Base-by-base conservation (phyloP, 2,329 filamentous ascomycete species). In the Pseudohalonectria lignicola region DNA sequence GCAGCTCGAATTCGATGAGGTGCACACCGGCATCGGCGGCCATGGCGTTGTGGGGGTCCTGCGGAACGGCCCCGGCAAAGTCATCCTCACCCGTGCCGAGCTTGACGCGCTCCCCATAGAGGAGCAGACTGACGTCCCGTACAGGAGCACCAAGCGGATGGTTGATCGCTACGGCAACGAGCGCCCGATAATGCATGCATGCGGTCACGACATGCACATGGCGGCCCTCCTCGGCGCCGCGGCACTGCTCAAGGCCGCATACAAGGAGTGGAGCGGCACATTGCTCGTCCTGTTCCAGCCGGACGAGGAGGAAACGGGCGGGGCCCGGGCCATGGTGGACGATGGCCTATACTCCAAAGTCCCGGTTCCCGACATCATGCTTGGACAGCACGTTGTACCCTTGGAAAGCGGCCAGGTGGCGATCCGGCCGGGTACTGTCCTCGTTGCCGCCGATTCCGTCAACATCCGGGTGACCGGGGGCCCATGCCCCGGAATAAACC, bases 161-260 rank as follows among this genome's bases (percentile, higher is more conserved):
- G 57, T 55, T 21, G 64, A 68, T 45, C 39, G 52, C 2, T 62
- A 70, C 8, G 71, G 71, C 0, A 50, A 60, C 1, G 57, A 64
- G 40, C 67, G 67, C 36, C 69, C 71, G 0, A 69, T 77, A 0
- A 82, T 82, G 76, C 79, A 82, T 52, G 76, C 76, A 16, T 82
- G 77, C 50, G 78, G 78, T 0, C 77, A 82, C 47, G 76, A 80
- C 46, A 72, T 79, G 59, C 76, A 82, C 49, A 70, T 80, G 16
- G 64, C 72, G 0, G 57, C 60, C 17, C 57, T 81, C 3, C 59
- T 82, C 2, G 77, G 66, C 0, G 69, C 71, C 0, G 64, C 72
- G 0, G 60, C 67, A 15, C 57, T 66, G 0, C 58, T 84, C 0
- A 53, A 63, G 2, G 53, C 52, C 0, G 52, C 57, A 0, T 60